phyloP scores from a whole-genome alignment of 2,329 filamentous ascomycete species.

The Epichloe glyceriae region DNA sequence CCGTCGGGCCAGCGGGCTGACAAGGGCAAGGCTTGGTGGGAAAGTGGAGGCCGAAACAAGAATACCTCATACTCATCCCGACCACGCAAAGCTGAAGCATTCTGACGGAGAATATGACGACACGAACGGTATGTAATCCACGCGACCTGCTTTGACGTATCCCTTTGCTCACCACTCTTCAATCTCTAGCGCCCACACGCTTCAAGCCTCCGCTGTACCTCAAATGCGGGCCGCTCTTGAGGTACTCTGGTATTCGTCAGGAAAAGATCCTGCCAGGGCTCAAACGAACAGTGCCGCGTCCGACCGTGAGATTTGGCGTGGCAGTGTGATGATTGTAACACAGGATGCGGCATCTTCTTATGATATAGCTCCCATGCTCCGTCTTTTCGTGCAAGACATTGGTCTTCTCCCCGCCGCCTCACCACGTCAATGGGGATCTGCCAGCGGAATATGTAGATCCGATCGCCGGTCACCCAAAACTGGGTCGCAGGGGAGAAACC shows the following conservation, averaged over 20 bases:
- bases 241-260: constrained; percentile 72
- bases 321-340: constrained; percentile 92
- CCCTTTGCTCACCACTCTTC: neutral
- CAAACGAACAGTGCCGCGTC: constrained; percentile 14
- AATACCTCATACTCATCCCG: constrained; percentile 32
- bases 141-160: neutral
- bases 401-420: constrained; percentile 67
- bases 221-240: constrained; percentile 78
- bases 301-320: constrained; percentile 78
- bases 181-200: constrained; percentile 39
- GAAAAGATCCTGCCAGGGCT: constrained; percentile 34
- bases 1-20: constrained; percentile 22
- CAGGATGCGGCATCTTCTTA: constrained; percentile 75
- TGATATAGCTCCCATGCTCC: constrained; percentile 60
- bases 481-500: constrained; percentile 73
- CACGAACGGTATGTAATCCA: constrained; percentile 33
- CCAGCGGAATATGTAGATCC: constrained; percentile 80
- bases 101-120: constrained; percentile 58
- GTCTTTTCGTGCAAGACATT: constrained; percentile 78
- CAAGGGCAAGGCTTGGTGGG: constrained; percentile 63
- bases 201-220: constrained; percentile 79
- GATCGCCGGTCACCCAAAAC: constrained; percentile 72
- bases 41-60: constrained; percentile 38
- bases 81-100: constrained; percentile 46
- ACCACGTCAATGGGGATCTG: constrained; percentile 51